Percentiles rank a stretch among this genome's conserved stretches.
phyloP scores from a whole-genome alignment of 768 basidiomycete genomes.

The Podaxis sp. region DNA sequence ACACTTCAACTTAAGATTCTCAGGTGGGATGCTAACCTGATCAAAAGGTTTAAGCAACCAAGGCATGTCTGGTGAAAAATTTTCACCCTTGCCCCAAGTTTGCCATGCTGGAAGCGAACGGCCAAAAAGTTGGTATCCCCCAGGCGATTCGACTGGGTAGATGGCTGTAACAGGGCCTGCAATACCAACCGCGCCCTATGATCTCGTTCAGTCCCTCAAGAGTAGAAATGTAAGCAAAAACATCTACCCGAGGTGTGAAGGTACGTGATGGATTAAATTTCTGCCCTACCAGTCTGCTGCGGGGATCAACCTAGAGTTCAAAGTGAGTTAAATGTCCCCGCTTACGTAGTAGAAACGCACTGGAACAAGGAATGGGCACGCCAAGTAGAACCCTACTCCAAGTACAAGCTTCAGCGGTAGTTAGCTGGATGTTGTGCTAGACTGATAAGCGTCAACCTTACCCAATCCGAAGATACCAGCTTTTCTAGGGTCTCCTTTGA shows the following conservation, averaged over 20 bases:
- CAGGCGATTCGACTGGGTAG: slow-evolving; percentile 63
- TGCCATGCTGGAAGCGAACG: slow-evolving; percentile 67
- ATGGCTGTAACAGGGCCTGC: slow-evolving; percentile 68
- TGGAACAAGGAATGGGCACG: slow-evolving; percentile 62
- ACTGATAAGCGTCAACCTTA: slow-evolving; percentile 20
- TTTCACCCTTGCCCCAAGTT: slow-evolving; percentile 53
- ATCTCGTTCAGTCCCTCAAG: neutral
- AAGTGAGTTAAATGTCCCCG: neutral
- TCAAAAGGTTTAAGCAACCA: slow-evolving; percentile 68
- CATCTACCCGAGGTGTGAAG: slow-evolving; percentile 55
- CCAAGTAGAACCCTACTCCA: slow-evolving; percentile 65
- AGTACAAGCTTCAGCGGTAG: slow-evolving; percentile 47
- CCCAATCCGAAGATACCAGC: slow-evolving; percentile 51
- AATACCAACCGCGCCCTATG: slow-evolving; percentile 67
- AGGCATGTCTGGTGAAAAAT: slow-evolving; percentile 47
- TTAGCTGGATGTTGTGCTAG: slow-evolving; percentile 6
- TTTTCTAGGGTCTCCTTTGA: slow-evolving; percentile 43
- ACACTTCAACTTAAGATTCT: neutral
- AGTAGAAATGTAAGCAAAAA: neutral
- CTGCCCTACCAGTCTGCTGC: slow-evolving; percentile 59
- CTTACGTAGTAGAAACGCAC: slow-evolving; percentile 29
- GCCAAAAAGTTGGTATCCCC: slow-evolving; percentile 66
- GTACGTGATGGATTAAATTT: slow-evolving; percentile 78
- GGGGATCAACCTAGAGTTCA: slow-evolving; percentile 48
- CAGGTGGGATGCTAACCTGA: slow-evolving; percentile 37